phyloP scores from a whole-genome alignment of 1,284 basidiomycete species.

The Ceratobasidium sp. region DNA sequence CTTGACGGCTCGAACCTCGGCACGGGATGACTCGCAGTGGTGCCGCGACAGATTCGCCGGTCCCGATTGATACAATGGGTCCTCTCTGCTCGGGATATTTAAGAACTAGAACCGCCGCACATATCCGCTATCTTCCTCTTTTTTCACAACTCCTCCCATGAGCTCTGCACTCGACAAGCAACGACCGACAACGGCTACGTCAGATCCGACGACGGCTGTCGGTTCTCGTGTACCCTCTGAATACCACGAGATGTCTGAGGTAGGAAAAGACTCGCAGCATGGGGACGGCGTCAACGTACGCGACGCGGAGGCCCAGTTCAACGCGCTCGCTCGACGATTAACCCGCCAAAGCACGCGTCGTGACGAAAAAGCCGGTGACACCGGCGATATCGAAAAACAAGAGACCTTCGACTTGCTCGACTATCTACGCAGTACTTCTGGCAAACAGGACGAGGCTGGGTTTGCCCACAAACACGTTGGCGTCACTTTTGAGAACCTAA shows the following conservation, averaged over 20 bases:
- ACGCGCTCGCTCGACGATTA: slow-evolving; percentile 3
- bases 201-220: slow-evolving; percentile 3
- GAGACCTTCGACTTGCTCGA: slow-evolving; percentile 26
- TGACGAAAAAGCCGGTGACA: not conserved
- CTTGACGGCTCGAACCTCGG: no score
- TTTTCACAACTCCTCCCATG: no score
- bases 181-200: slow-evolving; percentile 12
- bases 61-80: no score
- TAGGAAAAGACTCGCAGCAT: slow-evolving; percentile 5
- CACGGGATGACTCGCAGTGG: no score
- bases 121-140: no score
- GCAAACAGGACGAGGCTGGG: slow-evolving; percentile 68
- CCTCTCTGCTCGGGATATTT: no score
- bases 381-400: slow-evolving; percentile 18
- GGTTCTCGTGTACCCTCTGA: slow-evolving; percentile 19
- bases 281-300: slow-evolving; percentile 13
- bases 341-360: slow-evolving; percentile 12
- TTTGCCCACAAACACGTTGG: slow-evolving; percentile 88
- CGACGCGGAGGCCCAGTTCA: slow-evolving; percentile 1
- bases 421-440: slow-evolving; percentile 11
- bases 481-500: slow-evolving; percentile 80
- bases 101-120: no score
- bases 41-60: no score
- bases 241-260: slow-evolving; percentile 19
- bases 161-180: not conserved